Evolutionary conservation across 352 stramenopile genomes (phyloP).

Genomic region (Albugo candida): DNA sequence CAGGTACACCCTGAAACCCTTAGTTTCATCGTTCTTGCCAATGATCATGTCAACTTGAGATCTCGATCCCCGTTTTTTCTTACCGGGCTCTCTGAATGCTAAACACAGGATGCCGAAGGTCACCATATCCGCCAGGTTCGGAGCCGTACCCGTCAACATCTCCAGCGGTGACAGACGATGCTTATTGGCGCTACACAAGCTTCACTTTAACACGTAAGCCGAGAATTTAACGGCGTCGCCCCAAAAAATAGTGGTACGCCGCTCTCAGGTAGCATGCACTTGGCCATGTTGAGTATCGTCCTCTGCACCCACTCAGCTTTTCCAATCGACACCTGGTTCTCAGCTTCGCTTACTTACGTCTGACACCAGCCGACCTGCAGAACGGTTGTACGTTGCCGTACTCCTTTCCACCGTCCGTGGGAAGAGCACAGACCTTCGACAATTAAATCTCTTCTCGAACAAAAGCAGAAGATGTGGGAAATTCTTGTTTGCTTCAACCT

Average conservation of each 20-base stretch:
- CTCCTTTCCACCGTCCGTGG: not conserved
- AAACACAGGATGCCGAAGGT: constrained; percentile 1
- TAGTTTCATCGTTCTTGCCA: not conserved
- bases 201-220: too few species aligned
- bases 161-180: not conserved
- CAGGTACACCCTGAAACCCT: not conserved
- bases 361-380: not conserved
- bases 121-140: not conserved
- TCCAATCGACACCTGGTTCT: not conserved
- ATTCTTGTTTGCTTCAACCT: not conserved
- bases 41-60: not conserved
- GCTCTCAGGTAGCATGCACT: not conserved
- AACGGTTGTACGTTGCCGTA: not conserved
- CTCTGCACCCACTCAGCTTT: not conserved
- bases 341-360: not conserved
- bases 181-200: not conserved
- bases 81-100: not conserved
- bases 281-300: not conserved
- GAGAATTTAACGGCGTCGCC: not conserved
- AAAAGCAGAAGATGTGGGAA: not conserved
- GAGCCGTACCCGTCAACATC: not conserved
- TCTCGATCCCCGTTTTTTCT: too few species aligned
- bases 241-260: not conserved
- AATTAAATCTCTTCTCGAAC: not conserved
- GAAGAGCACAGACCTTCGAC: not conserved